Base-by-base conservation (phyloP, 768 basidiomycete species). In the Leccinellum luteum region DNA sequence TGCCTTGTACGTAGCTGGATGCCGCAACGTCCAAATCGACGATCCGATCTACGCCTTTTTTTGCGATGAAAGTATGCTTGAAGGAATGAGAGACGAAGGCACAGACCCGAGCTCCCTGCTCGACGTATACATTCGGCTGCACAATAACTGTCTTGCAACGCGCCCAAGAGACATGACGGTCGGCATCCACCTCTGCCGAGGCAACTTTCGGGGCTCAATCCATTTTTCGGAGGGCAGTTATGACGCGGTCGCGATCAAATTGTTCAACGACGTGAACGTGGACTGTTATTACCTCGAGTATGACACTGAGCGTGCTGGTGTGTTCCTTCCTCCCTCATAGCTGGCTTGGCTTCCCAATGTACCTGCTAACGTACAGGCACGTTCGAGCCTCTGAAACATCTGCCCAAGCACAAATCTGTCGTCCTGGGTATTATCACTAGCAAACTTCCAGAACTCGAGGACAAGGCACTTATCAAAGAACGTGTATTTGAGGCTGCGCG, bases 31-130 rank as follows among this genome's bases (percentile, higher is more conserved):
- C 56, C 79, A 82, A 56, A 75, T 78, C 58, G 78, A 80, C 60
- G 78, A 78, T 65, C 80, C 80, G 3, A 69, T 78, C 12, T 73
- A 81, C 21, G 75, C 78, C 44, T 90, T 85, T 73, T 89, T 89
- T 66, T 92, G 90, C 68, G 78, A 78, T 55, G 83, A 86, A 58
- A 66, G 66, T 2, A 81, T 81, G 75, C 69, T 79, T 47, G 60
- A 77, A 59, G 81, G 80, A 17, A 85, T 90, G 84, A 77, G 79
- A 65, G 77, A 76, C 25, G 81, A 79, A 43, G 83, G 82, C 0
- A 76, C 83, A 25, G 85, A 91, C 70, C 79, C 83, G n/a, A 83
- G 81, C 51, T 79, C 79, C 4, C 76, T 91, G 45, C 76, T 92
- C 21, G 81, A 89, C 56, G 82, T 82, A 69, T 89, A 75, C 58